A percentile compares a stretch with the other conserved stretches of the same genome.
Conservation (phyloP, 2,329 filamentous ascomycete species). For the Pezicula rhizophila region DNA sequence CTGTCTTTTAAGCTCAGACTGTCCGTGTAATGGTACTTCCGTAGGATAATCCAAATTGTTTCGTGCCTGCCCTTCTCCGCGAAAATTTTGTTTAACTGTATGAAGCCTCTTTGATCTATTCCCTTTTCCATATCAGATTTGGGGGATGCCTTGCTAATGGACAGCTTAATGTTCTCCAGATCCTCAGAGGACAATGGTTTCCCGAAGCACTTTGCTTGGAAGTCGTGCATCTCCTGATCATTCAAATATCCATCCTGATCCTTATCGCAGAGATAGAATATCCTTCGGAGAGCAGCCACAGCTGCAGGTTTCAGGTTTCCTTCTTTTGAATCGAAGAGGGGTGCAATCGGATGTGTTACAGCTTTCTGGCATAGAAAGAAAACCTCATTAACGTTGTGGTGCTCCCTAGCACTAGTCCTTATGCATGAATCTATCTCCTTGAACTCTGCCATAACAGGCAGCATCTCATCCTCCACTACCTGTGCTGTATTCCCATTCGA, state of each 20-base stretch:
- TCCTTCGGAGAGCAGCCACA: conserved; percentile 75
- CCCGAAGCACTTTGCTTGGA: conserved; percentile 88
- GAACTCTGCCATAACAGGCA: conserved; percentile 97
- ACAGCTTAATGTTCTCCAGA: conserved; percentile 83
- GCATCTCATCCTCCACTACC: conserved; percentile 93
- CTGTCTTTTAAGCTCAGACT: conserved; percentile 85
- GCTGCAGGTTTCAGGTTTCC: conserved; percentile 80
- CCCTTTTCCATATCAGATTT: conserved; percentile 60
- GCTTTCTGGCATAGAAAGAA: conserved; percentile 99
- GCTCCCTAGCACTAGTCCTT: conserved; percentile 83
- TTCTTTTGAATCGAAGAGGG: conserved; percentile 95
- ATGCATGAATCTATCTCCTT: conserved; percentile 99
- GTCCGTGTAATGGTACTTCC: conserved; percentile 94
- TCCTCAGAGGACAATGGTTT: conserved; percentile 78
- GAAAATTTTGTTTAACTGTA: conserved; percentile 91
- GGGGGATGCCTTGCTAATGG: conserved; percentile 65
- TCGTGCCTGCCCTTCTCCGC: conserved; percentile 96
- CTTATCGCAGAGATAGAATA: conserved; percentile 95
- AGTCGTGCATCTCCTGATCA: conserved; percentile 83
- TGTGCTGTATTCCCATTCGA: conserved; percentile 71
- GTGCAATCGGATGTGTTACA: conserved; percentile 93
- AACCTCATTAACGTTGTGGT: conserved; percentile 90
- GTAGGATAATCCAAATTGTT: conserved; percentile 94
- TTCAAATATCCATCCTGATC: conserved; percentile 92
- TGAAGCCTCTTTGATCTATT: conserved; percentile 76